Base-by-base conservation (phyloP, 2,329 filamentous ascomycete species). In the Arthroderma uncinatum region DNA sequence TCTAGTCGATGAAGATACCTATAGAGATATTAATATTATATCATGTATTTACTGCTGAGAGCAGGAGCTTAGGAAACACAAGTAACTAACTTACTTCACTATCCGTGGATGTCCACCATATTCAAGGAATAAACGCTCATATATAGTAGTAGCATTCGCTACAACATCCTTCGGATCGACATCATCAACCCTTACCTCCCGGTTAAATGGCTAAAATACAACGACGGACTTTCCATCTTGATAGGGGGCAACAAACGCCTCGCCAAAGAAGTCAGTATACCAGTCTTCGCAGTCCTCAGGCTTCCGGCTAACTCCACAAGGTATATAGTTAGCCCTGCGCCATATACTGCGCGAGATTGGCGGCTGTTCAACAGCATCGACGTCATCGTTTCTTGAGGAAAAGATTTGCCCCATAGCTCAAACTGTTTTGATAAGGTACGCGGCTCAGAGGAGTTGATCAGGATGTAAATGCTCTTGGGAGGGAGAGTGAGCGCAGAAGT, bases 191-290 rank as follows among this genome's bases (percentile, higher is more conserved):
- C 23, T 30, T 19, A n/a, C 16, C 55, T 25, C 34, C 21, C 16
- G 16, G 7, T 42, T 52, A 37, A 14, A 14, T 21, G 16, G 47
- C 55, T 36, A 53, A 23, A 57, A 57, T 19, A 57, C 34, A 44
- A 57, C 44, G 12, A 57, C 55, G 23, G 55, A 57, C 28, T 33
- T 39, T 37, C 55, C 28, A 54, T 57, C 55, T 36, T 25, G 16
- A 54, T 57, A 40, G 19, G 55, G 55, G 2, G 21, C 55, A 53
- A 53, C 48, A 25, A n/a, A 14, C 19, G 36, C 44, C 25, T 53
- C 12, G 2, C 54, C 30, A 33, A 50, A 30, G 48, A 57, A 34
- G 21, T 40, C 23, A 12, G 47, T 28, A 40, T 57, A 57, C 55
- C 25, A 53, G 33, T 23, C 16, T 14, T 48, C 30, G 48, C 47